Evolutionary conservation across 192 early-diverging fungal species (phyloP).

Genomic region (Oehlia diaphana): DNA sequence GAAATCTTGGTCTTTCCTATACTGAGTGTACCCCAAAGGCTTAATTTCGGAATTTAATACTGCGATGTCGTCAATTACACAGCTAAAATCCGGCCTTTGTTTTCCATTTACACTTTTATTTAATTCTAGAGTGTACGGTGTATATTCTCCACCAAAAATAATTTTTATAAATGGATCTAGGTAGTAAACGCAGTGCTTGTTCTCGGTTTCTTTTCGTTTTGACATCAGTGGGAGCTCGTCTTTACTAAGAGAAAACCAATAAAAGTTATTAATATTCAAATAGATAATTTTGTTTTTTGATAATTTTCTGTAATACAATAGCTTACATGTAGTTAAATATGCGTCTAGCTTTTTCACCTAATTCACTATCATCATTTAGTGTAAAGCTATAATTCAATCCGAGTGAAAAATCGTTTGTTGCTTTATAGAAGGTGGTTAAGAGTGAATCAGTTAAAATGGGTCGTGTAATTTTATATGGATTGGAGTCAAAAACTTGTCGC

Average conservation of each 20-base stretch:
- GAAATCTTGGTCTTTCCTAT: constrained; percentile 8
- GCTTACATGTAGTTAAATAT: constrained; percentile 29
- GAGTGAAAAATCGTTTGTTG: constrained; percentile 19
- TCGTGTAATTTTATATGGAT: constrained; percentile 24
- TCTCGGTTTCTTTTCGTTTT: no score
- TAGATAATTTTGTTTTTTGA: no score
- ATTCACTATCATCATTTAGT: constrained; percentile 5
- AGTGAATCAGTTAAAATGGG: constrained; percentile 8
- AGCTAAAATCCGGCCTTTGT: no score
- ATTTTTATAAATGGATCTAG: no score
- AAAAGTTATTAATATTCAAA: no score
- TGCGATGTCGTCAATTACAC: no score
- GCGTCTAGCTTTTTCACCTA: not conserved
- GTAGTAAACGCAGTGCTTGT: no score
- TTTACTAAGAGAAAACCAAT: no score
- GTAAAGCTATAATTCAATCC: not conserved
- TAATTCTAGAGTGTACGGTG: no score
- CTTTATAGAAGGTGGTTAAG: constrained; percentile 13
- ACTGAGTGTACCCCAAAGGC: constrained; percentile 15
- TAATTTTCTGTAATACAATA: constrained; percentile 22
- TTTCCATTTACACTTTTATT: no score
- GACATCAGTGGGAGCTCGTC: no score
- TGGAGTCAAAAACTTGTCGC: constrained; percentile 1
- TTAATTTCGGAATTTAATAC: constrained; percentile 30
- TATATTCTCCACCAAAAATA: no score